Evolutionary conservation across 2,329 filamentous ascomycete species (phyloP).

Genomic region (Fusarium sp.): DNA sequence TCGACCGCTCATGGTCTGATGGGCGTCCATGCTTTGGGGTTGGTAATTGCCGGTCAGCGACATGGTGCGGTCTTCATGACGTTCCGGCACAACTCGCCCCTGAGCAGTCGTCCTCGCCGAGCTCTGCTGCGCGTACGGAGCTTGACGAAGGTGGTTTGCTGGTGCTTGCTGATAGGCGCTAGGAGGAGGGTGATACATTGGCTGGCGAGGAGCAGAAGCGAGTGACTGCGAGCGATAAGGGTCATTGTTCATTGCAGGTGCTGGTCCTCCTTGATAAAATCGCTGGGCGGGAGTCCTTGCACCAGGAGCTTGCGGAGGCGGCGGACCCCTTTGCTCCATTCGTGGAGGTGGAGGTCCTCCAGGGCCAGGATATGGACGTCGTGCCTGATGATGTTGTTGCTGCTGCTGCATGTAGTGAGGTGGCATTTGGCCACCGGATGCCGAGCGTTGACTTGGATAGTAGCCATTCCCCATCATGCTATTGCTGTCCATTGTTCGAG

Average conservation of each 20-base stretch:
- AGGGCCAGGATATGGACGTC: constrained; percentile 58
- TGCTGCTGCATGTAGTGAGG: constrained; percentile 60
- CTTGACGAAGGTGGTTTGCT: constrained; percentile 80
- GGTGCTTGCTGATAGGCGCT: constrained; percentile 71
- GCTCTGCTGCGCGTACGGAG: constrained; percentile 71
- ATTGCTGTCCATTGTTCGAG: constrained; percentile 46
- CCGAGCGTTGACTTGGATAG: constrained; percentile 62
- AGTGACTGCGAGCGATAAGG: constrained; percentile 93
- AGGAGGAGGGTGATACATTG: constrained; percentile 73
- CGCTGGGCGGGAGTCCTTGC: constrained; percentile 62
- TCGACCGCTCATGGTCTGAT: constrained; percentile 93
- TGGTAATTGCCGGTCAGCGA: constrained; percentile 83
- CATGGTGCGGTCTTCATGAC: constrained; percentile 94
- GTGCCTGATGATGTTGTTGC: constrained; percentile 54
- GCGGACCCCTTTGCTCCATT: constrained; percentile 68
- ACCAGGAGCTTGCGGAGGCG: constrained; percentile 54
- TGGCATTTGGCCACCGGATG: constrained; percentile 58
- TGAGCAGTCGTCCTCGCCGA: constrained; percentile 87
- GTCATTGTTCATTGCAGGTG: constrained; percentile 80
- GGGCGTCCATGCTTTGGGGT: constrained; percentile 77
- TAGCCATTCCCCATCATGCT: constrained; percentile 62
- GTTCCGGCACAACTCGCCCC: constrained; percentile 88
- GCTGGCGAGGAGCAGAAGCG: constrained; percentile 77
- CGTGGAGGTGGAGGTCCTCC: constrained; percentile 66
- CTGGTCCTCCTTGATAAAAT: constrained; percentile 67